Evolutionary conservation across 2,329 filamentous ascomycete genomes (phyloP).

Genomic region (Diaporthe aspalathi): DNA sequence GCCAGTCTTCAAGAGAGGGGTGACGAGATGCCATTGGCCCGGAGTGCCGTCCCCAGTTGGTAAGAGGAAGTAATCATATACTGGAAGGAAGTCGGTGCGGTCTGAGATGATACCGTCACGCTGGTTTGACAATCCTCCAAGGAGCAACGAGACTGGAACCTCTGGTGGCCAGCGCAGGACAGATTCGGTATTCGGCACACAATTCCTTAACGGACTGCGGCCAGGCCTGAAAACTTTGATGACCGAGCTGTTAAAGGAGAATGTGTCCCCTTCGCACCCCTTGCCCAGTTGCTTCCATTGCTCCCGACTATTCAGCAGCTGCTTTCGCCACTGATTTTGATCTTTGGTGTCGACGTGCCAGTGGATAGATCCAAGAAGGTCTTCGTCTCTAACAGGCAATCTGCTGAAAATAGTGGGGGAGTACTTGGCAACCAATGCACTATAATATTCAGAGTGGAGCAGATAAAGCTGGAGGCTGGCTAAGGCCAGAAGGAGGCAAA

Average conservation of each 20-base stretch:
- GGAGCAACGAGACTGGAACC: constrained; percentile 46
- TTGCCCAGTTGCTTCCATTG: constrained; percentile 47
- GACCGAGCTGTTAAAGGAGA: constrained; percentile 45
- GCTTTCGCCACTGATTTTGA: neutral
- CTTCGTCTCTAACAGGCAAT: constrained; percentile 12
- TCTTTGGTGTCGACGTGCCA: neutral
- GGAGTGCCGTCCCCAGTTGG: constrained; percentile 14
- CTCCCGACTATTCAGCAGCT: constrained; percentile 40
- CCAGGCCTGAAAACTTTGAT: constrained; percentile 47
- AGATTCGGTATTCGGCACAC: constrained; percentile 40
- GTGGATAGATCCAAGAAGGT: neutral
- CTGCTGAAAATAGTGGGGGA: constrained; percentile 17
- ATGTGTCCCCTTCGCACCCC: constrained; percentile 48
- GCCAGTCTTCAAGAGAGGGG: constrained; percentile 45
- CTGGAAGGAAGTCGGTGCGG: constrained; percentile 44
- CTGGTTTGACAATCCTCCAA: constrained; percentile 43
- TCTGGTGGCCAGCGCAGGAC: constrained; percentile 48
- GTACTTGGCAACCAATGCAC: constrained; percentile 28
- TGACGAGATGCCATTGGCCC: constrained; percentile 47
- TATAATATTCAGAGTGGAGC: constrained; percentile 23
- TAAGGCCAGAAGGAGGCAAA: constrained; percentile 4
- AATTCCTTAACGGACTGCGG: constrained; percentile 48
- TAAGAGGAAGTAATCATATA: constrained; percentile 48
- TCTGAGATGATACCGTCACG: constrained; percentile 17
- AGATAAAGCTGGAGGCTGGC: constrained; percentile 20